Evolutionary conservation across 2,329 filamentous ascomycete genomes (phyloP), one percentile per base, ranked within the genome.

Genomic region (Dactylellina parvicollis): DNA sequence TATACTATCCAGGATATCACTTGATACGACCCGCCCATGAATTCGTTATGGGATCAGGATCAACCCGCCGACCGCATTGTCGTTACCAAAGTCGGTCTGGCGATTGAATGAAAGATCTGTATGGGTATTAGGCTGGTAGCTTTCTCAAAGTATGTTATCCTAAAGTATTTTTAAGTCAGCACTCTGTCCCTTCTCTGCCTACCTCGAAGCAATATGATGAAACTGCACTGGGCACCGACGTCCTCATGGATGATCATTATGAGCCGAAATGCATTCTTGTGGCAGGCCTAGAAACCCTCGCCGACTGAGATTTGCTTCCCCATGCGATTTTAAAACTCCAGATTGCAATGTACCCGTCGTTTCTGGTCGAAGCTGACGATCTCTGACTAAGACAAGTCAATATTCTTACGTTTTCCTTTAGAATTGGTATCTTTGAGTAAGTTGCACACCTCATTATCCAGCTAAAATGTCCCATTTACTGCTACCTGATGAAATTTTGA

Each of bases 221-320:
- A 74, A 38, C 61, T 71, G 74, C 74, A 72, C 67, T 72, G 67
- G 67, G 67, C 67, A 72, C 67, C 52, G 67, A 72, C 55, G 44
- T 65, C 67, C 67, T 52, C 36, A 50, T 42, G 36, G 67, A 59
- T 64, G 59, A 46, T 18, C 40, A 59, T 47, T 22, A 72, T 75
- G 74, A 74, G 74, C 64, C 52, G 47, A 71, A 20, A 61, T 24
- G 73, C 65, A 75, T 38, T 50, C 44, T 52, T 36, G 34, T 67
- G 42, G 47, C 34, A 71, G 57, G 72, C 75, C 65, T 70, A 75
- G 75, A 75, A 75, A 96, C 96, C 93, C 92, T 96, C 88, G 92
- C 91, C 92, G 91, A 94, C 92, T 96, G 92, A 96, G 76, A 60
- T 62, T 78, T 75, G 75, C 70, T n/a, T 75, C 75, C 20, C 26